phyloP scores from a whole-genome alignment of 75 land plant species.

The Azolla pinnata region DNA sequence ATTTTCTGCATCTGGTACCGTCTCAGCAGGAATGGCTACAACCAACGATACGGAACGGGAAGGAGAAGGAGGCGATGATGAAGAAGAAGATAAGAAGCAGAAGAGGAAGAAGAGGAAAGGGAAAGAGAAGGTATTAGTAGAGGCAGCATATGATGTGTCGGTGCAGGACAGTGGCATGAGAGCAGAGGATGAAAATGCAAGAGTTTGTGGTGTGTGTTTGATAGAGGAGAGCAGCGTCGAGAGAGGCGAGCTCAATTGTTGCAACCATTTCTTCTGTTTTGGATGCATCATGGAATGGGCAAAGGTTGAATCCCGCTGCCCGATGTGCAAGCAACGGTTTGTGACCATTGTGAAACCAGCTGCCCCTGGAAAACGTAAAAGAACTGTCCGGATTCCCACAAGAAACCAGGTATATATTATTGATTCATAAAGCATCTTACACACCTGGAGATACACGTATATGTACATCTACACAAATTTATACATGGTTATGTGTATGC shows the following conservation, averaged over 20 bases:
- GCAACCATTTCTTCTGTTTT: constrained; percentile 84
- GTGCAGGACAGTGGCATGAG: constrained; percentile 13
- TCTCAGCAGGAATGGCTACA: background rate
- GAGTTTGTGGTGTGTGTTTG: constrained; percentile 87
- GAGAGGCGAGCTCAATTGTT: constrained; percentile 73
- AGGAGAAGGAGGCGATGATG: no score
- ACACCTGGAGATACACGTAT: no score
- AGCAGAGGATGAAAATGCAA: constrained; percentile 7
- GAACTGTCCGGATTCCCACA: constrained; percentile 49
- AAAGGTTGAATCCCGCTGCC: constrained; percentile 97
- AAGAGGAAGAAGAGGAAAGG: constrained; percentile 21
- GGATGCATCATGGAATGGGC: constrained; percentile 97
- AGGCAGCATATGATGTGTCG: background rate
- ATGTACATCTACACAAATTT: no score
- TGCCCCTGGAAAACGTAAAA: constrained; percentile 35
- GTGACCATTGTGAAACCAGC: constrained; percentile 54
- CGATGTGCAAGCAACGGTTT: constrained; percentile 91
- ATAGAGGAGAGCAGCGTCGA: constrained; percentile 55
- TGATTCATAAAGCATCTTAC: no score
- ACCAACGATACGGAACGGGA: no score
- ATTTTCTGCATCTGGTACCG: background rate
- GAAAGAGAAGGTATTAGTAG: constrained; percentile 19
- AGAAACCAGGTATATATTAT: constrained; percentile 68
- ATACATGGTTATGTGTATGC: no score
- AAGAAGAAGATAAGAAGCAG: background rate